These are phyloP conservation scores for Phaeosphaeria sp. DNA, from an alignment of 2,329 filamentous ascomycete genomes.

Conservation along the genomic window DNA sequence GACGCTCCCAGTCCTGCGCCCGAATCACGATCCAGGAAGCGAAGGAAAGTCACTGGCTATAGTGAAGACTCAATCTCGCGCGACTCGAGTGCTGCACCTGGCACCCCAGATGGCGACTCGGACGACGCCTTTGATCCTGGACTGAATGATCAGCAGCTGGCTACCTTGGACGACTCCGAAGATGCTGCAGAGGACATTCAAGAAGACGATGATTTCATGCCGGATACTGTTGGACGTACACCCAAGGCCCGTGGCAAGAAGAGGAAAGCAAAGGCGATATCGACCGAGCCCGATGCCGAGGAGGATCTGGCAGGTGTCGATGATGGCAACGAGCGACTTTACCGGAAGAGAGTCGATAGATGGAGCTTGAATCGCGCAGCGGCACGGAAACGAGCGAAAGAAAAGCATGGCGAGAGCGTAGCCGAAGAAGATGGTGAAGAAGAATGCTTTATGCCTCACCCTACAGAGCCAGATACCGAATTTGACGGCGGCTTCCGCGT, in stretches of 20 bases:
- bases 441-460: constrained; percentile 88
- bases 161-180: constrained; percentile 48
- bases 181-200: constrained; percentile 41
- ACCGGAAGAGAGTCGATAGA: constrained; percentile 74
- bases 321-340: constrained; percentile 86
- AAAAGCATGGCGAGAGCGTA: constrained; percentile 38
- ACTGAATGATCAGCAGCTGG: constrained; percentile 48
- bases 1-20: constrained; percentile 39
- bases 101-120: constrained; percentile 41
- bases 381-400: constrained; percentile 60
- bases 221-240: constrained; percentile 47
- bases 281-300: constrained; percentile 36
- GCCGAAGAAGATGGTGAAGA: constrained; percentile 52
- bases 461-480: constrained; percentile 76
- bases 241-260: constrained; percentile 45
- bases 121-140: constrained; percentile 53
- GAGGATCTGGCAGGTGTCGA: constrained; percentile 74
- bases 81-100: constrained; percentile 24
- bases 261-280: constrained; percentile 29
- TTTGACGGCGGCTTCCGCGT: constrained; percentile 80
- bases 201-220: constrained; percentile 38
- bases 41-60: constrained; percentile 36
- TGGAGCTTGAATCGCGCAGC: constrained; percentile 74
- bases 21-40: constrained; percentile 47
- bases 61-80: constrained; percentile 18